Evolutionary conservation across 2,329 filamentous ascomycete genomes (phyloP).

Genomic region (Colletotrichum chrysophilum): DNA sequence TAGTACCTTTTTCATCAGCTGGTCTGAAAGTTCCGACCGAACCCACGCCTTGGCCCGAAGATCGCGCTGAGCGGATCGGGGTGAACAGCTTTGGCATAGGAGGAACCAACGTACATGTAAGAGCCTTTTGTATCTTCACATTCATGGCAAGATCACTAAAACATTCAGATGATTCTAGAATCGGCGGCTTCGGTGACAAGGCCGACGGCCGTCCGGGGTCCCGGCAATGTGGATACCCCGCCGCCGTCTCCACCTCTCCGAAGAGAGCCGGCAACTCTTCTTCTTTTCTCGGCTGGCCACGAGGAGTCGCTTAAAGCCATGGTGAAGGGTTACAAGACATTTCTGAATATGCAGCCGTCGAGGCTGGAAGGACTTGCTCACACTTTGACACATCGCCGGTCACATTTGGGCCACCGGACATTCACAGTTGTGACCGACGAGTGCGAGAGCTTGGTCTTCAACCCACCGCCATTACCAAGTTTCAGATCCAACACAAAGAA

Average conservation of each 20-base stretch:
- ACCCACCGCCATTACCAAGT: slow-evolving; percentile 9
- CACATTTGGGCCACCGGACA: slow-evolving; percentile 29
- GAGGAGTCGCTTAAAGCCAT: slow-evolving; percentile 26
- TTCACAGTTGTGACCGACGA: slow-evolving; percentile 22
- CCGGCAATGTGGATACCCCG: neutral
- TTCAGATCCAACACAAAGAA: slow-evolving; percentile 11
- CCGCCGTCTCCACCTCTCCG: slow-evolving; percentile 1
- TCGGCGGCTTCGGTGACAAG: neutral
- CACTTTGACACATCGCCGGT: slow-evolving; percentile 33
- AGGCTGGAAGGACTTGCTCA: slow-evolving; percentile 28
- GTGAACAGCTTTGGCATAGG: slow-evolving; percentile 46
- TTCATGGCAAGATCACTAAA: neutral
- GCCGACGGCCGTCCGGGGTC: neutral
- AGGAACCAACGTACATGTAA: slow-evolving; percentile 41
- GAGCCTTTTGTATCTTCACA: neutral
- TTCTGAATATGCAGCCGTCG: slow-evolving; percentile 14
- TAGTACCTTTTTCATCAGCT: slow-evolving; percentile 25
- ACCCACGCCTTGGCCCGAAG: slow-evolving; percentile 28
- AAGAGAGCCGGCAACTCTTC: neutral
- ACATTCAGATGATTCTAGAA: slow-evolving; percentile 2
- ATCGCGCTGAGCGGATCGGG: slow-evolving; percentile 30
- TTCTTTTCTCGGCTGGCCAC: slow-evolving; percentile 24
- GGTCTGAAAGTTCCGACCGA: slow-evolving; percentile 30
- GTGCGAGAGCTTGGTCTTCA: slow-evolving; percentile 25
- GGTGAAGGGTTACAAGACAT: slow-evolving; percentile 27